phyloP scores from a whole-genome alignment of 495 filamentous ascomycete species.

The Podospora sp. region DNA sequence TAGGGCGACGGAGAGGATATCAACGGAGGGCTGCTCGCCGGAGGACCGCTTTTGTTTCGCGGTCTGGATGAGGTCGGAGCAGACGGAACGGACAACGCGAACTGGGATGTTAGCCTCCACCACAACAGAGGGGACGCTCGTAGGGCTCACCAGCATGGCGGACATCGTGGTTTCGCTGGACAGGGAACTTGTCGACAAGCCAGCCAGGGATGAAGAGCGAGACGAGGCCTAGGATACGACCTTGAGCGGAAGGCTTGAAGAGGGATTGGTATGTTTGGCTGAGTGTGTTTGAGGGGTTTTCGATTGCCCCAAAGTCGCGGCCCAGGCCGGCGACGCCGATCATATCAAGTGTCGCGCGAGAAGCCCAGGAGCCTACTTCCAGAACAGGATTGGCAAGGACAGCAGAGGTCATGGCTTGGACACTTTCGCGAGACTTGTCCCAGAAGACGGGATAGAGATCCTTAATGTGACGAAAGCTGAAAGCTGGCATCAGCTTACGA shows the following conservation, averaged over 20 bases:
- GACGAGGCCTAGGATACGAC: slow-evolving; percentile 49
- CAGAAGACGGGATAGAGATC: slow-evolving; percentile 85
- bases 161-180: slow-evolving; percentile 68
- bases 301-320: slow-evolving; percentile 72
- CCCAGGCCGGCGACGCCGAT: slow-evolving; percentile 83
- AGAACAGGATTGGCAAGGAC: slow-evolving; percentile 49
- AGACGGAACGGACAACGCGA: slow-evolving; percentile 61
- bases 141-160: slow-evolving; percentile 37
- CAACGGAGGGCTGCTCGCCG: slow-evolving; percentile 58
- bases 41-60: slow-evolving; percentile 65
- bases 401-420: slow-evolving; percentile 49
- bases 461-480: slow-evolving; percentile 83
- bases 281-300: slow-evolving; percentile 64
- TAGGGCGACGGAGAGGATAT: slow-evolving; percentile 84
- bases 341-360: slow-evolving; percentile 80
- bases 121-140: no score
- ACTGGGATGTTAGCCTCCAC: slow-evolving; percentile 21
- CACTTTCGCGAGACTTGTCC: slow-evolving; percentile 60
- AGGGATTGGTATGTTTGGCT: slow-evolving; percentile 65
- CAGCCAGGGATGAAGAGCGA: slow-evolving; percentile 51
- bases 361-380: slow-evolving; percentile 71
- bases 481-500: slow-evolving; percentile 80
- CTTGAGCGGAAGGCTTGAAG: slow-evolving; percentile 50
- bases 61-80: slow-evolving; percentile 64
- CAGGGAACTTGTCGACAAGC: slow-evolving; percentile 58